Evolutionary conservation across 495 filamentous ascomycete genomes (phyloP).

Genomic region (Entonaema liquescens): DNA sequence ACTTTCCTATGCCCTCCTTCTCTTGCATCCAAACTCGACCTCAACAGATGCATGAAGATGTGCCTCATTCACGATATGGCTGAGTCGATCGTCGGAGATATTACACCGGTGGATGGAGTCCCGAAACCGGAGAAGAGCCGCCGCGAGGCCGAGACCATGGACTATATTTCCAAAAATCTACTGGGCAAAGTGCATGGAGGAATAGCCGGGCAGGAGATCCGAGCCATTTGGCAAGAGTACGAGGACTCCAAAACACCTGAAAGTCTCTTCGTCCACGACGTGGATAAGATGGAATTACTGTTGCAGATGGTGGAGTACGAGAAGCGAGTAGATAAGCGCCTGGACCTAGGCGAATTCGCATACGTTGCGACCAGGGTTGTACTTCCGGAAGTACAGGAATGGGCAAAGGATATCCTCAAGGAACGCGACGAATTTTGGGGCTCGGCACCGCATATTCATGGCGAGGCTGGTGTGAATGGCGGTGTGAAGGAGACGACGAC

Average conservation of each 20-base stretch:
- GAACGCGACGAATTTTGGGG: slow-evolving; percentile 83
- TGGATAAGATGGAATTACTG: slow-evolving; percentile 95
- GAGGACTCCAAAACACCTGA: slow-evolving; percentile 85
- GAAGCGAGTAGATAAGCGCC: slow-evolving; percentile 65
- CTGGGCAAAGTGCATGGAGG: slow-evolving; percentile 79
- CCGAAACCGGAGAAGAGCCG: slow-evolving; percentile 80
- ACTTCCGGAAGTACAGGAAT: slow-evolving; percentile 78
- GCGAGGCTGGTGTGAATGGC: slow-evolving; percentile 52
- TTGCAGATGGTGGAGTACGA: slow-evolving; percentile 98
- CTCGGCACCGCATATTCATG: slow-evolving; percentile 50
- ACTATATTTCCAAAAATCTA: slow-evolving; percentile 77
- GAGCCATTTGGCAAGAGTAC: slow-evolving; percentile 89
- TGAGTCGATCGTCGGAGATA: slow-evolving; percentile 91
- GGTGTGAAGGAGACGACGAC: slow-evolving; percentile 48
- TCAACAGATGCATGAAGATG: slow-evolving; percentile 89
- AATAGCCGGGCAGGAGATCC: slow-evolving; percentile 70
- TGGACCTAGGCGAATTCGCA: slow-evolving; percentile 86
- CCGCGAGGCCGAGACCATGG: slow-evolving; percentile 87
- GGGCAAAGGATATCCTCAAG: slow-evolving; percentile 76
- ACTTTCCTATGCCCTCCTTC: slow-evolving; percentile 89
- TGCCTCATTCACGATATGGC: slow-evolving; percentile 98
- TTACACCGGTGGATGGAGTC: slow-evolving; percentile 86
- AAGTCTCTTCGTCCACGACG: slow-evolving; percentile 89
- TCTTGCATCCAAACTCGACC: slow-evolving; percentile 72
- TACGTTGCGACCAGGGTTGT: slow-evolving; percentile 76